Evolutionary conservation across 2,329 filamentous ascomycete genomes (phyloP).

Genomic region (Trichoderma semiorbis): DNA sequence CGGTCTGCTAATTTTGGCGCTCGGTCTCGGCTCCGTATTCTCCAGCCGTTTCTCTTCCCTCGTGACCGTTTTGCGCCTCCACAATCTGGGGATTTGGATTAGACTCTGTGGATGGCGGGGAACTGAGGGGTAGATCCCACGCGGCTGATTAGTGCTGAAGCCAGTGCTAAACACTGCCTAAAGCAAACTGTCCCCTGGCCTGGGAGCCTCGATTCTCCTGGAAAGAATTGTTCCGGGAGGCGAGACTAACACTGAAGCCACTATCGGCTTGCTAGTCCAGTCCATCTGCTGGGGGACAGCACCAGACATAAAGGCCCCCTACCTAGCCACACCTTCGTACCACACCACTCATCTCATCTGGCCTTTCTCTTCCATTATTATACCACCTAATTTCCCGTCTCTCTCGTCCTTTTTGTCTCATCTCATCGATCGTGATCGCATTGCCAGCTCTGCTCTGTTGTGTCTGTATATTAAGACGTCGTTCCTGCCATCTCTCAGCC

Average conservation of each 20-base stretch:
- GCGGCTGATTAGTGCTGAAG: not conserved
- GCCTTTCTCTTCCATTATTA: not conserved
- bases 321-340: not conserved
- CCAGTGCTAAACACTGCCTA: not conserved
- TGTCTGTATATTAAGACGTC: not conserved
- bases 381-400: not conserved
- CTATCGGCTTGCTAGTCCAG: not conserved
- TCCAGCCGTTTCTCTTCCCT: not conserved
- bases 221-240: slow-evolving; percentile 16
- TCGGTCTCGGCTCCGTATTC: not conserved
- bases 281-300: not conserved
- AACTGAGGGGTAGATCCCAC: slow-evolving; percentile 17
- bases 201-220: slow-evolving; percentile 9
- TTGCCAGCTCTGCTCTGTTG: slow-evolving; percentile 1
- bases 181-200: not conserved
- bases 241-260: not conserved
- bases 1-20: not conserved
- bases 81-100: slow-evolving; percentile 10
- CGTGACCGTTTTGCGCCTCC: slow-evolving; percentile 15
- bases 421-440: not conserved
- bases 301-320: not conserved
- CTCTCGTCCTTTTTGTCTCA: not conserved
- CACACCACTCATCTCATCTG: not conserved
- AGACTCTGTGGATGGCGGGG: slow-evolving; percentile 2
- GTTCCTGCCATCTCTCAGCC: not conserved